Base-by-base conservation (phyloP, 371 early-diverging fungal species). In the Mucor irregularis region DNA sequence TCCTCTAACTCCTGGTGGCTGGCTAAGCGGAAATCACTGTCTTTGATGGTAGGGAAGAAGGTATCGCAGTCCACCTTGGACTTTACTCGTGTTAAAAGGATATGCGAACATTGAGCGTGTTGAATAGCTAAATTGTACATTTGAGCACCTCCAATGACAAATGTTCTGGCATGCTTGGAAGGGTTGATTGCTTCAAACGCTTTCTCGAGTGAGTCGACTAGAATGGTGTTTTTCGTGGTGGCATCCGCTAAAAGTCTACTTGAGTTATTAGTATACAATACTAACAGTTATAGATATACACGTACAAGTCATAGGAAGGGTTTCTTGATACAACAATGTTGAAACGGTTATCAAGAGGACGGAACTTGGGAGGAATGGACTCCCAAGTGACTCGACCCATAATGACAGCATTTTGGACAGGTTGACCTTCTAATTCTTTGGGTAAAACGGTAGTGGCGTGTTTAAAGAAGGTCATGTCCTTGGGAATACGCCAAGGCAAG, bases 381-480 rank as follows among this genome's bases (percentile, higher is more conserved):
- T 92, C 91, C 95, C 94, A 96, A 6, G 93, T 93, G 24, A 76
- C 70, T 42, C 95, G 78, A 17, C 97, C 97, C 92, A 95, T 91
- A 58, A 96, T 87, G 31, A 90, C 89, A 0, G 87, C 90, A 63
- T 96, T 96, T 56, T 71, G 64, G 16, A 40, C 53, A 11, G 35
- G 26, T 49, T 5, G 42, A 17, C 14, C 40, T 29, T 51, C 22
- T 2, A 17, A 57, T 54, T 19, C 53, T 26, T 42, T 48, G 8
- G 73, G 74, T 42, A 78, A 58, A 53, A 61, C 64, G 4, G 75
- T 81, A 8, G 97, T 94, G 13, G 90, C 71, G 13, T 70, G 62
- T 43, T 81, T 81, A 61, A 97, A 97, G 73, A 82, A 93, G 6
- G 74, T 77, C 91, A 95, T 87, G 68, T 97, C 98, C 48, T 76